A percentile compares a stretch with the other conserved stretches of the same genome.
Evolutionary conservation across 805 yeast genomes (phyloP).

Genomic region (Cyberlindnera euphorbiiphila): DNA sequence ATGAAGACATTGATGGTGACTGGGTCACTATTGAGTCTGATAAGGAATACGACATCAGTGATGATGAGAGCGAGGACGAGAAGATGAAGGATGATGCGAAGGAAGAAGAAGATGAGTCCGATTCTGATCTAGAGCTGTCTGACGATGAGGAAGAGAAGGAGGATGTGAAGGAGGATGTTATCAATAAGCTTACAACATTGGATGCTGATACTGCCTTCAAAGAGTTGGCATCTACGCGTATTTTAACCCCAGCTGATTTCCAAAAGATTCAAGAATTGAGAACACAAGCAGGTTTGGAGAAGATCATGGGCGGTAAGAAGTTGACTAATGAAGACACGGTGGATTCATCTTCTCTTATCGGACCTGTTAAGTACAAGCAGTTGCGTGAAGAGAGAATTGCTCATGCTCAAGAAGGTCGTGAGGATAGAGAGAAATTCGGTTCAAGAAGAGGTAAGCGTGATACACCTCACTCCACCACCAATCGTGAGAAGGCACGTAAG

Average conservation of each 20-base stretch:
- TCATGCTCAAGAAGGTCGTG: slow-evolving; percentile 84
- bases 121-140: slow-evolving; percentile 49
- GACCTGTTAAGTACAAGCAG: slow-evolving; percentile 74
- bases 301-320: slow-evolving; percentile 64
- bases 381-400: slow-evolving; percentile 88
- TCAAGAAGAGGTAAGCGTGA: slow-evolving; percentile 79
- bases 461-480: slow-evolving; percentile 83
- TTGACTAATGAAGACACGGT: slow-evolving; percentile 75
- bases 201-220: slow-evolving; percentile 43
- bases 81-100: slow-evolving; percentile 36
- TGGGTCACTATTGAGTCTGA: slow-evolving; percentile 89
- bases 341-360: slow-evolving; percentile 73
- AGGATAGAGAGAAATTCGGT: slow-evolving; percentile 87
- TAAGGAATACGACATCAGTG: slow-evolving; percentile 62
- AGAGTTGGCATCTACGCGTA: slow-evolving; percentile 64
- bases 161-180: slow-evolving; percentile 21
- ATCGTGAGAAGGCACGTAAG: slow-evolving; percentile 93
- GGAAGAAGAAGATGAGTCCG: slow-evolving; percentile 46
- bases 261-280: slow-evolving; percentile 89
- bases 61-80: slow-evolving; percentile 36
- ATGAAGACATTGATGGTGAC: slow-evolving; percentile 73
- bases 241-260: slow-evolving; percentile 96
- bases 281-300: slow-evolving; percentile 80
- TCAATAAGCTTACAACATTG: slow-evolving; percentile 35
- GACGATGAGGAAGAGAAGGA: slow-evolving; percentile 32